Evolutionary conservation across 805 yeast species (phyloP).

Genomic region (Cyberlindnera maclurae): DNA sequence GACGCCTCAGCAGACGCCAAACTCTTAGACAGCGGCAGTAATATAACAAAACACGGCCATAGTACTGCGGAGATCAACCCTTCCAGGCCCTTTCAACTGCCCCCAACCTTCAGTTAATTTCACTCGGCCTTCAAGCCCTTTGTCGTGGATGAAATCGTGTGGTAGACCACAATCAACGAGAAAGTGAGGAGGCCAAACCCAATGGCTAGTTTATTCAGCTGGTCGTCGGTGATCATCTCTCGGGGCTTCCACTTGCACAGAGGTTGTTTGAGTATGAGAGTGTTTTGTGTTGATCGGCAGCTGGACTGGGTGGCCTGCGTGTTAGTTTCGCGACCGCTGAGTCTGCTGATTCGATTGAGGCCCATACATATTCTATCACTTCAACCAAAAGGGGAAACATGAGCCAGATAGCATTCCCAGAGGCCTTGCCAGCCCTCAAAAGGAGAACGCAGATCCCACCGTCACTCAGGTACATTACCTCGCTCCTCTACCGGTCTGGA

Average conservation of each 20-base stretch:
- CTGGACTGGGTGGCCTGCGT: too few species aligned
- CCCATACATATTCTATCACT: too few species aligned
- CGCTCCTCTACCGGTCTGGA: constrained; percentile 31
- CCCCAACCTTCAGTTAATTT: too few species aligned
- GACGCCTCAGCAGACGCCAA: too few species aligned
- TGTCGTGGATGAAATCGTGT: constrained; percentile 49
- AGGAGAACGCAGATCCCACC: constrained; percentile 14
- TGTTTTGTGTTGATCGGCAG: background rate
- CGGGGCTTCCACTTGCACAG: background rate
- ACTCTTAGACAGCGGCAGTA: too few species aligned
- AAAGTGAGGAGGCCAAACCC: constrained; percentile 68
- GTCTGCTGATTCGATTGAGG: too few species aligned
- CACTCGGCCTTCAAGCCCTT: constrained; percentile 2
- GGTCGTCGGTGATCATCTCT: constrained; percentile 76
- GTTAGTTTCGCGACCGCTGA: too few species aligned
- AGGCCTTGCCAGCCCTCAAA: constrained; percentile 9
- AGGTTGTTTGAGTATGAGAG: too few species aligned
- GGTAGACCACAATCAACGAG: constrained; percentile 65
- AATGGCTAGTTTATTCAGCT: constrained; percentile 66
- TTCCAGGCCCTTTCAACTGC: too few species aligned
- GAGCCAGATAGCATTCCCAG: constrained; percentile 19
- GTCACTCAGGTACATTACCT: constrained; percentile 18
- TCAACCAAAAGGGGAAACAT: background rate
- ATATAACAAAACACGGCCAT: too few species aligned
- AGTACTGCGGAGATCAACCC: too few species aligned